Conservation (phyloP, 1,139 yeast genomes). For the Saccharomyces hybrid region DNA sequence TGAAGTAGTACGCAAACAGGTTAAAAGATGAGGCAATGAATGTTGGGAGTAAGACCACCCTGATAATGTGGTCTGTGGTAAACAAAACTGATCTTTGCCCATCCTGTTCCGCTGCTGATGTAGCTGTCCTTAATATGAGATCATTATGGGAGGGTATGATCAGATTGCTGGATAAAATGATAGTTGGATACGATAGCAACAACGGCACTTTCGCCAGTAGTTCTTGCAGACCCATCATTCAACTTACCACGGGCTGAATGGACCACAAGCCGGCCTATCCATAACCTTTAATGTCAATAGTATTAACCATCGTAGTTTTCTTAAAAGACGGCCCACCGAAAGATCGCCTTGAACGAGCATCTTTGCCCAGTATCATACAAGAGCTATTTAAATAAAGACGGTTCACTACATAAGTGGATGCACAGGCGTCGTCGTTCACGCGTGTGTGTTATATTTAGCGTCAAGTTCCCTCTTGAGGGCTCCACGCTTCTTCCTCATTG, state of each 20-base stretch:
- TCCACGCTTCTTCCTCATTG: conserved; percentile 41
- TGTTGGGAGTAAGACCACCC: conserved; percentile 24
- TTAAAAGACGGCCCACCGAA: neutral
- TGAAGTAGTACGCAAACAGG: conserved; percentile 7
- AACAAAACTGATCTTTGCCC: conserved; percentile 5
- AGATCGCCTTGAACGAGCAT: neutral
- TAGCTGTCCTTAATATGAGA: neutral
- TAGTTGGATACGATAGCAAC: conserved; percentile 34
- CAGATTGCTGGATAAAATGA: conserved; percentile 30
- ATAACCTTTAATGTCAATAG: neutral
- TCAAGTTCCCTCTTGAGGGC: conserved; percentile 21
- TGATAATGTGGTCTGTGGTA: conserved; percentile 3
- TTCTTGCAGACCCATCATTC: conserved; percentile 10
- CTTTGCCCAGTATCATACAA: neutral
- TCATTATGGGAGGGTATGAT: conserved; percentile 20
- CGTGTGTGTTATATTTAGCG: conserved; percentile 19
- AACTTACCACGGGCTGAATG: neutral
- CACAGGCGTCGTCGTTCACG: neutral
- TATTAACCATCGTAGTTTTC: neutral
- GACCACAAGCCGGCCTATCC: neutral
- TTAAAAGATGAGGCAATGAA: conserved; percentile 24
- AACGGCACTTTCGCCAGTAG: conserved; percentile 31
- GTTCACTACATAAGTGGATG: neutral
- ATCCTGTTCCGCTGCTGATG: conserved; percentile 5
- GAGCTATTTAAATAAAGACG: neutral